These are phyloP conservation scores for Cladosporium colombiae DNA, from an alignment of 2,329 filamentous ascomycete genomes.

Conservation along the genomic window DNA sequence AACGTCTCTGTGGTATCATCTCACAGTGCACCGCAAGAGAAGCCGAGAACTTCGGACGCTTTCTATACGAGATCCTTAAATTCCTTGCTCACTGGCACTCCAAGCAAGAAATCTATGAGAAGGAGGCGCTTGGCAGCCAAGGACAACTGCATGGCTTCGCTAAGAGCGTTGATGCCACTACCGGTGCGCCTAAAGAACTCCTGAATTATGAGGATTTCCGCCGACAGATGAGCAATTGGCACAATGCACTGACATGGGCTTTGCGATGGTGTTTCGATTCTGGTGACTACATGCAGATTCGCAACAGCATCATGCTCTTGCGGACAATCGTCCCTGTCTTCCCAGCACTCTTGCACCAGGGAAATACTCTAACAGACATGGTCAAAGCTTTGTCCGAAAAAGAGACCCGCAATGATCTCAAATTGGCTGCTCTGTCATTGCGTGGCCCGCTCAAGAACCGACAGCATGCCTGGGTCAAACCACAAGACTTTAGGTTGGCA, in stretches of 20 bases:
- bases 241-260: constrained; percentile 75
- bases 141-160: constrained; percentile 76
- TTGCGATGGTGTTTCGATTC: constrained; percentile 79
- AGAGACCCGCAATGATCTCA: constrained; percentile 69
- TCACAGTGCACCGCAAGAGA: constrained; percentile 89
- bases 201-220: constrained; percentile 86
- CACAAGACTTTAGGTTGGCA: constrained; percentile 64
- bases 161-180: constrained; percentile 63
- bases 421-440: constrained; percentile 71
- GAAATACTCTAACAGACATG: constrained; percentile 64
- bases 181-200: constrained; percentile 61
- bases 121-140: constrained; percentile 70
- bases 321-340: constrained; percentile 80
- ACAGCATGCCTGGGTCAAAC: constrained; percentile 69
- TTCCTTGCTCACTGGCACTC: constrained; percentile 84
- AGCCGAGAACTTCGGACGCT: constrained; percentile 88
- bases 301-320: constrained; percentile 88
- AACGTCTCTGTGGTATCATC: constrained; percentile 77
- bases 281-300: constrained; percentile 95
- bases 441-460: constrained; percentile 69
- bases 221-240: constrained; percentile 85
- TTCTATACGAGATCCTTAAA: constrained; percentile 77
- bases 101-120: constrained; percentile 74
- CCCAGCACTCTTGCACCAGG: constrained; percentile 88
- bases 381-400: constrained; percentile 63